These are phyloP conservation scores for Neurospora sublineolata DNA, from an alignment of 495 filamentous ascomycete genomes.

Conservation along the genomic window DNA sequence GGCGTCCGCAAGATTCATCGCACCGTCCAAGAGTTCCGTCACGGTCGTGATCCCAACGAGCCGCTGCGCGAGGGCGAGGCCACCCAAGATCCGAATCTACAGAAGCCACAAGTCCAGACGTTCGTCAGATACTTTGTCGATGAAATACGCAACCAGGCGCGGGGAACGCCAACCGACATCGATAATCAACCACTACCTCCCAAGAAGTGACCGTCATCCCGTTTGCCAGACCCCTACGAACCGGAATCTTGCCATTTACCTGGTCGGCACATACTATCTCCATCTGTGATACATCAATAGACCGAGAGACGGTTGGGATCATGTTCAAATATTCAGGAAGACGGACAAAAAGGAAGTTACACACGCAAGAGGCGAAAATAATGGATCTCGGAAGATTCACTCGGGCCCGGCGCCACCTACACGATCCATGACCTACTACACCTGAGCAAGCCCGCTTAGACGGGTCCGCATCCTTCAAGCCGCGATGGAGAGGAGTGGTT, in stretches of 20 bases:
- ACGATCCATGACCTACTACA: background rate
- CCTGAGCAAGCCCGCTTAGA: background rate
- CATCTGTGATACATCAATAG: background rate
- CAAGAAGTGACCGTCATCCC: constrained; percentile 8
- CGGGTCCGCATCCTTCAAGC: background rate
- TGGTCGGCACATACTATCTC: background rate
- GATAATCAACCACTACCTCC: background rate
- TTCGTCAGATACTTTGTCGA: constrained; percentile 28
- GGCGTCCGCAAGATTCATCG: constrained; percentile 30
- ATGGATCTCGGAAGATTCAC: background rate
- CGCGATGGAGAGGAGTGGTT: background rate
- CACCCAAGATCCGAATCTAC: constrained; percentile 3
- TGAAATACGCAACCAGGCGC: constrained; percentile 27
- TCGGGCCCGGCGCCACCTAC: background rate
- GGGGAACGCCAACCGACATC: constrained; percentile 19
- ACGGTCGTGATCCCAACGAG: constrained; percentile 31
- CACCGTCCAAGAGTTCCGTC: constrained; percentile 24
- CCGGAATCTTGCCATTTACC: background rate
- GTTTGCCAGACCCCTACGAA: background rate
- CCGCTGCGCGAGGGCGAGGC: constrained; percentile 32
- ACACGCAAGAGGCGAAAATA: background rate
- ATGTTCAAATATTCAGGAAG: background rate
- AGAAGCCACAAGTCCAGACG: background rate
- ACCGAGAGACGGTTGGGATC: background rate
- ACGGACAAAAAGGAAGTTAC: background rate